Conservation (phyloP, 208 protist species). For the Trichomonas gallinae region DNA sequence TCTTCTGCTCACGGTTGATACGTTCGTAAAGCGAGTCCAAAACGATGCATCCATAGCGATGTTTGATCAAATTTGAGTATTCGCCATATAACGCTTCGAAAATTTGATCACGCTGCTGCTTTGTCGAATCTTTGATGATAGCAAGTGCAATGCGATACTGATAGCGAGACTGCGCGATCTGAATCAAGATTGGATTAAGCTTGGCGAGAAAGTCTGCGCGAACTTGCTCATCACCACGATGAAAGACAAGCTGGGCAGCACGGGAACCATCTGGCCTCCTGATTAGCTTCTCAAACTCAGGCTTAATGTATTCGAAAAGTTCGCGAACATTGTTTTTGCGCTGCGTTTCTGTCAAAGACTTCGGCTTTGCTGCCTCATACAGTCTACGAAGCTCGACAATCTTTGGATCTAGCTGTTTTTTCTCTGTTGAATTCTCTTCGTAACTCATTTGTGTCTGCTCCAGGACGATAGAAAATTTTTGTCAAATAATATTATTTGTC, state of each 20-base stretch:
- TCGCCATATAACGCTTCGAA: background rate
- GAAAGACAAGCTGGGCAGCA: background rate
- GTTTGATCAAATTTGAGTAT: background rate
- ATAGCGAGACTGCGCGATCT: background rate
- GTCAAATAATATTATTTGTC: no score
- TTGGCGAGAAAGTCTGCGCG: background rate
- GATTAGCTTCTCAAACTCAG: background rate
- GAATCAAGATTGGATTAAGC: background rate
- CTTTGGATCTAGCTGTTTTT: background rate
- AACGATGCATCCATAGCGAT: background rate
- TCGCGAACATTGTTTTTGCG: background rate
- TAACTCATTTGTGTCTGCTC: background rate
- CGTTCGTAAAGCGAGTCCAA: background rate
- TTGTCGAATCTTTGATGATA: background rate
- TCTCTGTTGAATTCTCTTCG: background rate
- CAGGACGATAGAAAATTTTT: no score
- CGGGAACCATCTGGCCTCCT: background rate
- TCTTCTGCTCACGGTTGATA: background rate
- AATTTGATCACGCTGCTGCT: background rate
- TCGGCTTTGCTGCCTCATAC: background rate
- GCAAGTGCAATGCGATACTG: background rate
- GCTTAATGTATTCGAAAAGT: background rate
- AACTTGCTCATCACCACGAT: background rate
- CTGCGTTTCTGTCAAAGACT: background rate
- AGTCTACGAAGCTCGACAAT: background rate